phyloP scores from a whole-genome alignment of 2,329 filamentous ascomycete species.

The Domatiomyces catenatus region DNA sequence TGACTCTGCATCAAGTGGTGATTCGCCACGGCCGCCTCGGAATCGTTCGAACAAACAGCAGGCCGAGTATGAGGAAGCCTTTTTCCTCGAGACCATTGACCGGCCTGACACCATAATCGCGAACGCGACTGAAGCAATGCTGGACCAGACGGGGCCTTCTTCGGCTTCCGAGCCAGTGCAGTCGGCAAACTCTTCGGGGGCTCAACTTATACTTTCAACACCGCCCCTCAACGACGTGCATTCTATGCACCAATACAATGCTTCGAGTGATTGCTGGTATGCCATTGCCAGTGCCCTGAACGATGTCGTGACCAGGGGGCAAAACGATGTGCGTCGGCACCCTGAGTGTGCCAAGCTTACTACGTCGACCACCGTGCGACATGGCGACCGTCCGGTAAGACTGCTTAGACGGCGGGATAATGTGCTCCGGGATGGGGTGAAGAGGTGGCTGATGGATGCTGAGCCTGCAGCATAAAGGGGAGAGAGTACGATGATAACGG shows the following conservation, averaged over 20 bases:
- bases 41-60: neutral
- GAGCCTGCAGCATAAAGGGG: neutral
- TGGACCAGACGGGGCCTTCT: conserved; percentile 18
- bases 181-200: conserved; percentile 7
- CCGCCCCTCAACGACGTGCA: neutral
- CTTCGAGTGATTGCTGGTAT: conserved; percentile 33
- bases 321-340: conserved; percentile 31
- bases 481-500: neutral
- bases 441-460: conserved; percentile 35
- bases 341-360: conserved; percentile 19
- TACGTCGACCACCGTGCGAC: conserved; percentile 21
- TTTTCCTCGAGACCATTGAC: conserved; percentile 40
- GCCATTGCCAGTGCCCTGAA: conserved; percentile 42
- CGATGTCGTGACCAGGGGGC: conserved; percentile 40
- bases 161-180: conserved; percentile 15
- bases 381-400: conserved; percentile 4
- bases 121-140: conserved; percentile 41
- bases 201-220: neutral
- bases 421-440: conserved; percentile 40
- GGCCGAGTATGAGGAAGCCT: conserved; percentile 16
- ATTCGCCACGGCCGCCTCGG: neutral
- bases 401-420: conserved; percentile 29
- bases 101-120: conserved; percentile 43
- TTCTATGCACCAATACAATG: neutral
- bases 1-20: neutral